Percentiles rank a stretch among this genome's conserved stretches.
Conservation (phyloP, 106 monocot species). For the Dendrobium nobile region DNA sequence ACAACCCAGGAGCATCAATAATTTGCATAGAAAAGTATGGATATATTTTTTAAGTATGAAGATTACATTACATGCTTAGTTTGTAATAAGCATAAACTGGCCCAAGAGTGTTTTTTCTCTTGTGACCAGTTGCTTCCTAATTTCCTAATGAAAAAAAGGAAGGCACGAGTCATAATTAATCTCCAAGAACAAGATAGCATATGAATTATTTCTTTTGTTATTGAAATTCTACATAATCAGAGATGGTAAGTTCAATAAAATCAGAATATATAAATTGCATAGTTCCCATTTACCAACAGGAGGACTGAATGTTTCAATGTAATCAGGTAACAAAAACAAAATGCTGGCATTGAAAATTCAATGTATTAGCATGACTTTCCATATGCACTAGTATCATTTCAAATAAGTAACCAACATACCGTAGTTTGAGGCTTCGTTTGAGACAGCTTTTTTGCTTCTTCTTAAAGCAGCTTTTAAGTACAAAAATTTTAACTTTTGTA, state of each 20-base stretch:
- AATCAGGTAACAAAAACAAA: background rate
- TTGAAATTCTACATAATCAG: background rate
- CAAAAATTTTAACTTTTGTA: too few species aligned
- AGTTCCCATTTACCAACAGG: too few species aligned
- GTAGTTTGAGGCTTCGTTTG: background rate
- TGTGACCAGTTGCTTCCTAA: too few species aligned
- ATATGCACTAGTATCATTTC: background rate
- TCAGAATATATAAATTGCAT: too few species aligned
- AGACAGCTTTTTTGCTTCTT: too few species aligned
- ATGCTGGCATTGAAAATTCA: background rate
- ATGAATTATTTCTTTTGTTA: background rate
- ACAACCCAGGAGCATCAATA: background rate
- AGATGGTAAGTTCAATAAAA: background rate
- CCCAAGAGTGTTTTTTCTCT: background rate
- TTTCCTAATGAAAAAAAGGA: background rate
- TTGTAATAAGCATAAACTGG: background rate
- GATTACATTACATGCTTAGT: background rate
- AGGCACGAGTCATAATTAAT: background rate
- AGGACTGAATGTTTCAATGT: too few species aligned
- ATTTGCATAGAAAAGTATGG: background rate
- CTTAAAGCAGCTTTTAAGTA: too few species aligned
- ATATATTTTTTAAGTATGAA: background rate
- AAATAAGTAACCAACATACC: background rate
- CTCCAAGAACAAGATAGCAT: background rate
- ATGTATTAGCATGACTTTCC: background rate